Base-by-base conservation (phyloP, 2,329 filamentous ascomycete species). In the Thielaviopsis musarum region DNA sequence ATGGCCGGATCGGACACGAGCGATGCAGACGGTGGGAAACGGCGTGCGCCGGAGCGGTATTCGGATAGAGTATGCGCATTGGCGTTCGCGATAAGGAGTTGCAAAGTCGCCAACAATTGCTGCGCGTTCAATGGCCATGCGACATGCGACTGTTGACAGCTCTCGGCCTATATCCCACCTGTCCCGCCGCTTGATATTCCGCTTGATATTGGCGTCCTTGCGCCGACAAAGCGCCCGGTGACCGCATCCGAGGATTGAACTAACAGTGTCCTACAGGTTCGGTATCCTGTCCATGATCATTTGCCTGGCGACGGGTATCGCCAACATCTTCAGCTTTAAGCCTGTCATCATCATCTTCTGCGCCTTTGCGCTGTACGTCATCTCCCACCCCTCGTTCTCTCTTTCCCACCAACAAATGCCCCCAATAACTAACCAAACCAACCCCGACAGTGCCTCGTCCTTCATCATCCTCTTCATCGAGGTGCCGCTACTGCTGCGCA, bases 401-500 rank as follows among this genome's bases (percentile, higher is more conserved):
- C 22, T 15, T 22, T 26, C 22, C 15, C 15, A 52, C 49, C 22
- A 26, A 53, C 45, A 10, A 10, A 2, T 2, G 9, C n/a, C n/a
- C 19, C 2, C 30, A 26, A 28, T 17, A 6, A 34, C 3, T 52
- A 5, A 28, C 56, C 22, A 55, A 12, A n/a, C 17, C 54, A 38
- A 59, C 41, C 28, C 30, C 48, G 17, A n/a, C 65, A 91, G 88
- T 52, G 75, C 79, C 62, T 89, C 79, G 56, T 79, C 83, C 15
- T 82, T 90, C 66, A 67, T 91, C 66, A 85, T 93, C 68, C 75
- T 93, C 68, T 93, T 93, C 73, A 79, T 91, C 69, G 88, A 98
- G 72, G 85, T 98, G 19, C 93, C 93, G 28, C 84, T 97, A 62
- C 87, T 98, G 61, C 84, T 98, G 63, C 88, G 93, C 73, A 96